These are phyloP conservation scores for Buxus sempervirens DNA, from an alignment of 164 flowering plant genomes.

Conservation along the genomic window DNA sequence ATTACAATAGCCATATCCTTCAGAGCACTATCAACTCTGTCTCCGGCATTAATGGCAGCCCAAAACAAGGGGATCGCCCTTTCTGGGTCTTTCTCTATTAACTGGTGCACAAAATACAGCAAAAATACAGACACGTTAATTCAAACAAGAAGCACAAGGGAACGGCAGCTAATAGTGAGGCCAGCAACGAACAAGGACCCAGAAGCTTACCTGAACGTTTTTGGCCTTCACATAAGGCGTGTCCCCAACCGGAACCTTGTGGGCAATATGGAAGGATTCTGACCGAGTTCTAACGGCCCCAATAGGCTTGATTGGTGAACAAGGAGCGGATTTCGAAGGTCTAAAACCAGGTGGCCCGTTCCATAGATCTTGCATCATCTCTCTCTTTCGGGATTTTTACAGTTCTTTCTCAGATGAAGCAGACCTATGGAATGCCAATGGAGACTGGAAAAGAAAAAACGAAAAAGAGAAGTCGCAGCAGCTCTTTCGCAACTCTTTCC, in stretches of 20 bases:
- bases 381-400: constrained; percentile 4
- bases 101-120: constrained; percentile 35
- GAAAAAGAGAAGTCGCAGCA: too few relatives aligned
- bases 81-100: constrained; percentile 97
- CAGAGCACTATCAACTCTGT: constrained; percentile 96
- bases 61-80: constrained; percentile 92
- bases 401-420: constrained; percentile 14
- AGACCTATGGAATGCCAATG: constrained; percentile 13
- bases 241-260: constrained; percentile 95
- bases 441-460: not conserved
- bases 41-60: constrained; percentile 99
- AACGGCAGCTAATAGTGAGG: not conserved
- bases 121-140: constrained; percentile 14
- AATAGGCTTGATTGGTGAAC: constrained; percentile 84
- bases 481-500: not conserved
- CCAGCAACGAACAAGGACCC: not conserved
- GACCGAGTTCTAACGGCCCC: constrained; percentile 63
- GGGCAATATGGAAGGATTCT: constrained; percentile 77
- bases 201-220: constrained; percentile 69
- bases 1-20: constrained; percentile 99
- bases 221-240: constrained; percentile 93
- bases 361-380: constrained; percentile 87
- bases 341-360: constrained; percentile 76
- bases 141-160: constrained; percentile 1
- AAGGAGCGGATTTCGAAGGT: constrained; percentile 85